Conservation (phyloP, 306 rosid species). For the Adenanthera pavonina region DNA sequence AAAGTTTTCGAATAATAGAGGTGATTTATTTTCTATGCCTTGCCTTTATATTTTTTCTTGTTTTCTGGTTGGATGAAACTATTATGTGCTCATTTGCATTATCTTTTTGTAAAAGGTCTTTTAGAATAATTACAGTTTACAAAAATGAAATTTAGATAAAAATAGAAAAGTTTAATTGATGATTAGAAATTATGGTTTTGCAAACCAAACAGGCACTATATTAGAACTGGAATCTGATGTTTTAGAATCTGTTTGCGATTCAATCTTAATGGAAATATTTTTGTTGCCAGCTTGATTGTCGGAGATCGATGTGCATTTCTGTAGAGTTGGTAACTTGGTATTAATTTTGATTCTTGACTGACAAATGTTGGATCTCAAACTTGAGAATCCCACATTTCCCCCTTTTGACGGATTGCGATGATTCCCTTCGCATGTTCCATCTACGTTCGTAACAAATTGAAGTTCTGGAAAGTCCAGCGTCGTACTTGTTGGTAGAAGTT, state of each 20-base stretch:
- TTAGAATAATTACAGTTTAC: no score
- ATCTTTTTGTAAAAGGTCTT: no score
- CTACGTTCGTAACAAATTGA: no score
- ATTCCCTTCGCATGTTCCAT: background rate
- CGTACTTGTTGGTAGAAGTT: background rate
- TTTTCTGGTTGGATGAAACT: background rate
- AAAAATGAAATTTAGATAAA: no score
- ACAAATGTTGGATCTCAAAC: background rate
- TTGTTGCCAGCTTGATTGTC: background rate
- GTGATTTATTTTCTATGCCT: background rate
- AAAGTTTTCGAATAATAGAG: background rate
- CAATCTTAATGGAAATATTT: slow-evolving; percentile 6
- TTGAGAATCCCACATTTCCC: background rate
- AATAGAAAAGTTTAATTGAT: no score
- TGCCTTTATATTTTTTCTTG: background rate
- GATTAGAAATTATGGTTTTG: no score
- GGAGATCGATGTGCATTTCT: background rate
- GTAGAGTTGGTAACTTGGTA: background rate
- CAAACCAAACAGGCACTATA: no score
- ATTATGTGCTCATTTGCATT: no score
- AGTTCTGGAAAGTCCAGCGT: no score
- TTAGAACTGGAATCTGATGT: slow-evolving; percentile 30
- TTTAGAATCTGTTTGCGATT: slow-evolving; percentile 22
- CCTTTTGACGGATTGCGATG: background rate
- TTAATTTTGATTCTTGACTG: background rate